Percentiles rank a stretch among this genome's conserved stretches.
Conservation (phyloP, 2,329 filamentous ascomycete genomes). For the Colletotrichum acutatum region DNA sequence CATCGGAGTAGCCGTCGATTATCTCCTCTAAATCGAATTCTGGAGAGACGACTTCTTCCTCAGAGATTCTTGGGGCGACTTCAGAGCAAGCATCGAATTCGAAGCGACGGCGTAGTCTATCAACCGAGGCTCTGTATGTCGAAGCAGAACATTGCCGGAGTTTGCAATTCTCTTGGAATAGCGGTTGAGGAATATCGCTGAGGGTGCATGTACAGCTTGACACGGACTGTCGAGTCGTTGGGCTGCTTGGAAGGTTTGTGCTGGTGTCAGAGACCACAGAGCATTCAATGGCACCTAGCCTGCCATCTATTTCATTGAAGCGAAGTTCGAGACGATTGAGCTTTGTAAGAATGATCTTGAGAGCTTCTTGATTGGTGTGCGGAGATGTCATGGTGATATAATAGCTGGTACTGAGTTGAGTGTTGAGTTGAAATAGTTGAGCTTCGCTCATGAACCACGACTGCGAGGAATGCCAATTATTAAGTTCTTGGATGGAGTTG, state of each 20-base stretch:
- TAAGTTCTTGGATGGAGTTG: neutral
- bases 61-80: neutral
- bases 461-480: neutral
- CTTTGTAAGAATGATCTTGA: conserved; percentile 28
- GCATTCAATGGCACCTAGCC: conserved; percentile 10
- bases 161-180: neutral
- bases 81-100: no score
- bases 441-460: neutral
- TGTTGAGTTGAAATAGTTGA: no score
- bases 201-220: conserved; percentile 1
- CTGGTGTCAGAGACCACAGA: neutral
- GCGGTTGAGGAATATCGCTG: conserved; percentile 1
- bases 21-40: neutral
- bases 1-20: no score
- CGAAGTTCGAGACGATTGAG: conserved; percentile 12
- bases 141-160: neutral
- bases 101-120: conserved; percentile 14
- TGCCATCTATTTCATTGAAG: conserved; percentile 10
- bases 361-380: conserved; percentile 16
- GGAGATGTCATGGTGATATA: neutral
- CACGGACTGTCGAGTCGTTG: neutral
- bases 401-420: neutral
- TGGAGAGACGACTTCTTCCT: neutral
- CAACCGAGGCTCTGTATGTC: conserved; percentile 13
- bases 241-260: neutral